Conservation (phyloP, 2,329 filamentous ascomycete genomes). For the Graphiopsis chlorocephala region DNA sequence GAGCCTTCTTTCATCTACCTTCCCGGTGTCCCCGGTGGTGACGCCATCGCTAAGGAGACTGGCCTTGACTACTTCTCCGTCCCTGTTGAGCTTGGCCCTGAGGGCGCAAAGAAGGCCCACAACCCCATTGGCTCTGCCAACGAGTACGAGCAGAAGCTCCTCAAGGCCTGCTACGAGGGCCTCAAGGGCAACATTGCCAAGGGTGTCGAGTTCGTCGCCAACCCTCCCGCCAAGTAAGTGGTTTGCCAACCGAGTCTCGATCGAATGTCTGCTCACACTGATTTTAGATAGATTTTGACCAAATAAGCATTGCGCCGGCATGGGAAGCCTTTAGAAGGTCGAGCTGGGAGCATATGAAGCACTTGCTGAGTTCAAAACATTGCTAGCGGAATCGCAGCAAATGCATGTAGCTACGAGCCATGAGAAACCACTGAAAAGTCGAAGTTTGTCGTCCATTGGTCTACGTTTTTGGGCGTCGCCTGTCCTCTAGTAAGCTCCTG, state of each 20-base stretch:
- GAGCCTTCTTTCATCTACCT: slow-evolving; percentile 97
- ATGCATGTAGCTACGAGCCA: slow-evolving; percentile 14
- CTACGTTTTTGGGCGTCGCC: neutral
- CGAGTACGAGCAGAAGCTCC: slow-evolving; percentile 83
- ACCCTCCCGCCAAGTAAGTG: slow-evolving; percentile 75
- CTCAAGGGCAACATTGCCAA: slow-evolving; percentile 92
- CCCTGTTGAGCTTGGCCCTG: slow-evolving; percentile 81
- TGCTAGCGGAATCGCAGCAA: neutral
- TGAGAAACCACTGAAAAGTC: slow-evolving; percentile 14
- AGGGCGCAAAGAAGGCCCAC: slow-evolving; percentile 79
- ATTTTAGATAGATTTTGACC: slow-evolving; percentile 5
- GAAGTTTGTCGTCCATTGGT: neutral
- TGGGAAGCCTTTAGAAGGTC: slow-evolving; percentile 5
- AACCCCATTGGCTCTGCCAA: slow-evolving; percentile 76
- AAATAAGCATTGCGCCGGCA: slow-evolving; percentile 4
- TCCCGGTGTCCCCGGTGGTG: slow-evolving; percentile 81
- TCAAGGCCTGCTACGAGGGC: slow-evolving; percentile 71
- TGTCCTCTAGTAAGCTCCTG: neutral
- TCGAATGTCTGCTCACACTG: neutral
- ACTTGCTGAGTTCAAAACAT: neutral
- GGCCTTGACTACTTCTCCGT: slow-evolving; percentile 93
- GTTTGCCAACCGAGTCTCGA: neutral
- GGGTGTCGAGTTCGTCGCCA: slow-evolving; percentile 85
- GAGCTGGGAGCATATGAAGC: slow-evolving; percentile 8
- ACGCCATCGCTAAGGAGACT: slow-evolving; percentile 77